phyloP scores from a whole-genome alignment of 2,329 filamentous ascomycete genomes.

The Colletotrichum sp. region DNA sequence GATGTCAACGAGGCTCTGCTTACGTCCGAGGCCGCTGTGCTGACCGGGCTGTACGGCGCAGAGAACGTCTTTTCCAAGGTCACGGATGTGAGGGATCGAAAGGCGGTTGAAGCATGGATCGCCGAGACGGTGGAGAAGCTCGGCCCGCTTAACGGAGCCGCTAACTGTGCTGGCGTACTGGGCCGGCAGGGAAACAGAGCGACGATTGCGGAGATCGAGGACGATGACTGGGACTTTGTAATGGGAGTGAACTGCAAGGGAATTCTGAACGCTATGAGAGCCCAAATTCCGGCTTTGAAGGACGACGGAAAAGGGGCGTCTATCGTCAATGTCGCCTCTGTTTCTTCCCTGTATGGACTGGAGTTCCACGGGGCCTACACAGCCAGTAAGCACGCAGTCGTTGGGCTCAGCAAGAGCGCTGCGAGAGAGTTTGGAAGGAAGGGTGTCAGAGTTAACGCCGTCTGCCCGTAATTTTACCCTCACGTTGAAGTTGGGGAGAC shows the following conservation, averaged over 20 bases:
- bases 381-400: slow-evolving; percentile 34
- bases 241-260: slow-evolving; percentile 51
- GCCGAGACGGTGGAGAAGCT: slow-evolving; percentile 34
- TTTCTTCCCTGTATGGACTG: slow-evolving; percentile 41
- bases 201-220: slow-evolving; percentile 29
- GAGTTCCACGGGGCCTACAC: slow-evolving; percentile 32
- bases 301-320: slow-evolving; percentile 34
- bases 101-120: slow-evolving; percentile 29
- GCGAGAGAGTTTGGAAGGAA: slow-evolving; percentile 30
- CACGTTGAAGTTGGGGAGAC: fast-evolving
- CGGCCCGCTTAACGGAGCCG: slow-evolving; percentile 44
- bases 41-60: not conserved
- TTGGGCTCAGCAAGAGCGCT: slow-evolving; percentile 32
- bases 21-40: slow-evolving; percentile 11
- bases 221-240: slow-evolving; percentile 46
- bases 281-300: slow-evolving; percentile 46
- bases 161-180: slow-evolving; percentile 39
- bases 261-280: slow-evolving; percentile 55
- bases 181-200: slow-evolving; percentile 14
- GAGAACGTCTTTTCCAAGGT: slow-evolving; percentile 1
- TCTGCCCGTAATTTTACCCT: slow-evolving; percentile 27
- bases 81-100: slow-evolving; percentile 20
- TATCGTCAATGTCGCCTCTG: slow-evolving; percentile 50
- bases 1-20: slow-evolving; percentile 46
- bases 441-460: slow-evolving; percentile 27